Base-by-base conservation (phyloP, 345 rosid genomes). In the Syzygium jambos region DNA sequence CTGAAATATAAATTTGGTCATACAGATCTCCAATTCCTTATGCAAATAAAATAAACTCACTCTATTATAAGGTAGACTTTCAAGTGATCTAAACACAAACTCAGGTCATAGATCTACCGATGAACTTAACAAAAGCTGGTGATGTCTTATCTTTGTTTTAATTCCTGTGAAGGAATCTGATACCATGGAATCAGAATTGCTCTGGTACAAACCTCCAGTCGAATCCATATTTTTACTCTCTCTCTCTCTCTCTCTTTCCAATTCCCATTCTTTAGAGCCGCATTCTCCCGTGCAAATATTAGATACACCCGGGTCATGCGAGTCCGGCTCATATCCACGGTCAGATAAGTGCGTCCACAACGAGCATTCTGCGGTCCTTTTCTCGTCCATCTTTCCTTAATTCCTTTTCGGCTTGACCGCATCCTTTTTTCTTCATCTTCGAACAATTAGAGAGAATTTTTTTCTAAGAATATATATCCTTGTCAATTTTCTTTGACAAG, bases 61-160 rank as follows among this genome's bases (percentile, higher is more conserved):
- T 59, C 65, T 59, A 61, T 27, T 61, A 61, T 61, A 61, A 61
- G 68, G 68, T n/a, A 61, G 68, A 61, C 21, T 65, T 68, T 68
- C 78, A 4, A 3, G 25, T 34, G 25, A 68, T 30, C 78, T 30
- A 34, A 68, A 10, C 78, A 68, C 34, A 68, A 16, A 68, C 78
- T 17, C 23, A 46, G 3, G 25, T 34, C 46, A 34, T 9, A 2
- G 78, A 34, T 68, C 78, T 68, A 17, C 78, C 46, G 4, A 16
- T 68, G 46, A 68, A 17, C 46, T 30, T 38, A 17, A 34, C 46
- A 8, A 43, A 43, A 17, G 43, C 78, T 3, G 13, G 46, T 30
- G 78, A 34, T 16, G 78, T 68, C 78, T 68, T 38, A 34, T 68
- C 78, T 68, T 68, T 68, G 7, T 68, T 9, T 68, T 30, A 68